Evolutionary conservation across 768 basidiomycete species (phyloP), one percentile per base, ranked within the genome.

Genomic region (Phanerochaete sordida): DNA sequence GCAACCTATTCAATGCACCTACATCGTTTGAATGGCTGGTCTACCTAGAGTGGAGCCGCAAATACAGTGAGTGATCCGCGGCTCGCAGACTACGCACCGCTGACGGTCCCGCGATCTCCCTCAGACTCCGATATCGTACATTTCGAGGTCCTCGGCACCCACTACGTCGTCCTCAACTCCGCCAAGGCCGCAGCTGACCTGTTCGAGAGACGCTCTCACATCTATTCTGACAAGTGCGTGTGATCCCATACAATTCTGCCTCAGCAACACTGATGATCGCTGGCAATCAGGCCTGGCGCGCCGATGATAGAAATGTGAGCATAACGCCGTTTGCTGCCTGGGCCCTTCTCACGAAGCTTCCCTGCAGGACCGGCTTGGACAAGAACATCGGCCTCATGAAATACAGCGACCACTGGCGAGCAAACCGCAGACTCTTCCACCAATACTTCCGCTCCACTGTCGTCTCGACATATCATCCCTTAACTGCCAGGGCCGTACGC

Each of bases 121-220:
- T n/a, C 27, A 62, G 61, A 48, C 6, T 56, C 58, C 8, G 64
- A 65, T n/a, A 50, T 67, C 31, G 45, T 67, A 9, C 46, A 60
- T 31, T 23, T 65, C 33, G 58, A 59, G 23, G 26, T 65, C 9
- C 48, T 63, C n/a, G 62, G 62, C 6, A 59, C 50, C 16, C 23
- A 58, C 30, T 49, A 60, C 19, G 46, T 68, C 21, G 69, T 82
- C 19, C 67, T 83, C 19, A 82, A 80, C 60, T 76, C 80, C 11
- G 69, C 73, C 33, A 62, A 70, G 59, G 76, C 70, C 1, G 73
- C 76, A 15, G 64, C 70, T 13, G 80, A 82, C 27, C 73, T 83
- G 7, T 69, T 83, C 26, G 79, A 83, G 64, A 79, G 73, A 56
- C 73, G 79, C 45, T 73, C 78, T 33, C 67, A 59, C 53, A 76